A percentile compares a stretch with the other conserved stretches of the same genome.
phyloP scores from a whole-genome alignment of 83 land plant genomes.

The Diphasiastrum complanatum region DNA sequence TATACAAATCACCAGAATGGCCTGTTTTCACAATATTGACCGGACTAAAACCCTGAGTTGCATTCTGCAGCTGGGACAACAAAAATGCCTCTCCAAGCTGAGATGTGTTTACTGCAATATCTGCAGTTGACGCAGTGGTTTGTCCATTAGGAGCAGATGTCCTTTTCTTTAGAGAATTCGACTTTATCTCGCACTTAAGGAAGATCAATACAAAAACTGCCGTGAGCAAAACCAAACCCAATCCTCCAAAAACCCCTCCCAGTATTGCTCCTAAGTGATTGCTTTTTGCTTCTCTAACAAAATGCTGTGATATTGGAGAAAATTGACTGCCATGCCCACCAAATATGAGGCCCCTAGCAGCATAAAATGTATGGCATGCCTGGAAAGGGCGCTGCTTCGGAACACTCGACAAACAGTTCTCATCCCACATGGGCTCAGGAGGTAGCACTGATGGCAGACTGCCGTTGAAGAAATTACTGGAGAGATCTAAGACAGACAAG shows the following conservation, averaged over 20 bases:
- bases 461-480: constrained; percentile 47
- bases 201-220: constrained; percentile 28
- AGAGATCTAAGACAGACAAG: constrained; percentile 8
- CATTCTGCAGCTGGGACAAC: constrained; percentile 61
- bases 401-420: constrained; percentile 54
- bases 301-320: constrained; percentile 16
- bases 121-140: constrained; percentile 18
- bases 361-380: constrained; percentile 56
- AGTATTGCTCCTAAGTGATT: constrained; percentile 39
- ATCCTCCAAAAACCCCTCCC: constrained; percentile 59
- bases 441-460: constrained; percentile 26
- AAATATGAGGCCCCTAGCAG: constrained; percentile 32
- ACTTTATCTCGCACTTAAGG: neutral
- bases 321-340: too few relatives aligned
- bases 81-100: constrained; percentile 66
- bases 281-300: constrained; percentile 18
- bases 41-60: constrained; percentile 53
- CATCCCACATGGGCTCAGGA: constrained; percentile 15
- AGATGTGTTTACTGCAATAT: constrained; percentile 37
- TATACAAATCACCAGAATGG: constrained; percentile 83
- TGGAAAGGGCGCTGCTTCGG: constrained; percentile 42
- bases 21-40: constrained; percentile 73
- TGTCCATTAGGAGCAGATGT: constrained; percentile 24
- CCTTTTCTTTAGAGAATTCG: too few relatives aligned
- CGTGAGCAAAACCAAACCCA: constrained; percentile 40